Percentiles rank a stretch among this genome's conserved stretches.
Evolutionary conservation across 2,329 filamentous ascomycete species (phyloP).

Genomic region (Sporothrix pseudoabietina): DNA sequence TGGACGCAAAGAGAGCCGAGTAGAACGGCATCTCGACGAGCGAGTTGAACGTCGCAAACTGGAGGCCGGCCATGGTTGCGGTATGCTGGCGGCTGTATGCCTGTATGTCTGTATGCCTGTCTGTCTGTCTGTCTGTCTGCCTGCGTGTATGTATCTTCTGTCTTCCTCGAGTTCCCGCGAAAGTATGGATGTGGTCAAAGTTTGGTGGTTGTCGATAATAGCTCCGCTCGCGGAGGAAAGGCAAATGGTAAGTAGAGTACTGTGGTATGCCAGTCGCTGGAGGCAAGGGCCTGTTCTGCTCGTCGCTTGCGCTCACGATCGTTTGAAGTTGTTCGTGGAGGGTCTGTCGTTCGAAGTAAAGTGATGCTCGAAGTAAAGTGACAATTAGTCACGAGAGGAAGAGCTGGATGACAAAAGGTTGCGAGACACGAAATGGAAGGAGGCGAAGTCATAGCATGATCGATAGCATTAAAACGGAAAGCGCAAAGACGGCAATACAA

Average conservation of each 20-base stretch:
- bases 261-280: neutral
- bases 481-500: slow-evolving; percentile 15
- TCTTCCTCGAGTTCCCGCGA: neutral
- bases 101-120: neutral
- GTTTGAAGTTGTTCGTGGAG: neutral
- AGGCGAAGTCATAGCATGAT: neutral
- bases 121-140: neutral
- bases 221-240: slow-evolving; percentile 20
- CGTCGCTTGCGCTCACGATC: neutral
- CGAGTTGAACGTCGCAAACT: slow-evolving; percentile 87
- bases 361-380: neutral
- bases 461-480: neutral
- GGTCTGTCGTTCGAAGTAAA: neutral
- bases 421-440: slow-evolving; percentile 6
- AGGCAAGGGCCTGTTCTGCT: neutral
- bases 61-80: slow-evolving; percentile 54
- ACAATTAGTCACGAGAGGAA: slow-evolving; percentile 11
- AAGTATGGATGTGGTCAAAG: neutral
- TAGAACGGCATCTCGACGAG: slow-evolving; percentile 97
- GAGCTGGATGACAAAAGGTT: neutral
- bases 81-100: neutral
- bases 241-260: neutral
- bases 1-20: slow-evolving; percentile 83
- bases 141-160: too few species aligned
- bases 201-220: neutral